Conservation (phyloP, 441 rosid species). For the California macrophylla region DNA sequence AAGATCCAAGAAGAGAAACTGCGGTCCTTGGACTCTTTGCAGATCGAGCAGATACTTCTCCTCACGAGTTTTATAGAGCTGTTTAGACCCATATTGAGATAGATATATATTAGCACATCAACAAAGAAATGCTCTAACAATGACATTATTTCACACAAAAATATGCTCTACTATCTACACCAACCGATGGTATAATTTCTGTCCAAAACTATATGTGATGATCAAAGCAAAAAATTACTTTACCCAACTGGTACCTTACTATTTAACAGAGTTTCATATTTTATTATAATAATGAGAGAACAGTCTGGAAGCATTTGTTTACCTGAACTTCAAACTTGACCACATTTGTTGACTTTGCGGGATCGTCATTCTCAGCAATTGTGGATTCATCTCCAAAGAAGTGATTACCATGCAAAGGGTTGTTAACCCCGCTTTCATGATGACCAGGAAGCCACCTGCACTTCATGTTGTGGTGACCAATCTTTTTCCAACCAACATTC, state of each 20-base stretch:
- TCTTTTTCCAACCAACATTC: constrained; percentile 91
- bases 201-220: too few species aligned
- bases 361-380: constrained; percentile 56
- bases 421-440: constrained; percentile 49
- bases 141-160: background rate
- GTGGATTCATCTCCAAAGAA: constrained; percentile 64
- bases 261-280: too few species aligned
- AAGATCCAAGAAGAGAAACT: constrained; percentile 88
- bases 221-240: background rate
- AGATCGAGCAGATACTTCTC: constrained; percentile 90
- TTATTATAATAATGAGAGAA: background rate
- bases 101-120: background rate
- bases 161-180: too few species aligned
- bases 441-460: constrained; percentile 82
- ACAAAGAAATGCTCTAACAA: background rate
- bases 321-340: constrained; percentile 96
- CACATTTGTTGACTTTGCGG: constrained; percentile 40
- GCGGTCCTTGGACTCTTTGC: constrained; percentile 89
- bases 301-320: constrained; percentile 11
- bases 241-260: background rate
- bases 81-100: constrained; percentile 13
- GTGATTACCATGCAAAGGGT: constrained; percentile 37
- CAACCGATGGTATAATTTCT: too few species aligned
- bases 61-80: constrained; percentile 87
- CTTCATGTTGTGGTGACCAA: constrained; percentile 94